phyloP scores from a whole-genome alignment of 768 basidiomycete genomes.

The Amanita exitialis region DNA sequence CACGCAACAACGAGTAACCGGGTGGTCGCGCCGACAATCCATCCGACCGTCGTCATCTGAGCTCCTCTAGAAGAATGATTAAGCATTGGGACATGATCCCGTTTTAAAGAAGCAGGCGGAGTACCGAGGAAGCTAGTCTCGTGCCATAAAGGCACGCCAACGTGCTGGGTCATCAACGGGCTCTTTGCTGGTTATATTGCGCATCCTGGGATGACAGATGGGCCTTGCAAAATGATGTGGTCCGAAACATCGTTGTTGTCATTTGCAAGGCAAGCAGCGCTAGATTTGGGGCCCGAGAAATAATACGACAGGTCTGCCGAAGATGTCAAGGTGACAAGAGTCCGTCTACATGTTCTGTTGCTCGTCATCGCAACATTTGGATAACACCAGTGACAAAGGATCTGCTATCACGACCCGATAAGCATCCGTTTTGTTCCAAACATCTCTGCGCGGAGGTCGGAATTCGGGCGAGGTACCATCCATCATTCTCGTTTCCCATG shows the following conservation, averaged over 20 bases:
- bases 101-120: neutral
- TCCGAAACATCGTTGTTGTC: neutral
- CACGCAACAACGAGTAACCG: slow-evolving; percentile 1
- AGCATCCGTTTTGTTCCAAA: neutral
- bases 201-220: neutral
- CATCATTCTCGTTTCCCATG: neutral
- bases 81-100: neutral
- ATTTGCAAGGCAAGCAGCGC: neutral
- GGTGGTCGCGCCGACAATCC: neutral
- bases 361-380: too few relatives aligned
- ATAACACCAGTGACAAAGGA: too few relatives aligned
- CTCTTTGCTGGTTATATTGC: neutral
- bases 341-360: too few relatives aligned
- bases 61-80: neutral
- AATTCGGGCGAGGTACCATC: neutral
- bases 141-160: neutral
- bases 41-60: neutral
- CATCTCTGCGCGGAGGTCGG: neutral
- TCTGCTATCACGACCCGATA: neutral
- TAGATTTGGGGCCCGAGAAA: neutral
- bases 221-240: neutral
- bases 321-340: too few relatives aligned
- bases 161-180: neutral
- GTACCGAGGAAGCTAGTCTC: neutral
- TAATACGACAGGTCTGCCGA: neutral